Evolutionary conservation across 495 filamentous ascomycete genomes (phyloP), one percentile per base, ranked within the genome.

Genomic region (Xylaria telfairii): DNA sequence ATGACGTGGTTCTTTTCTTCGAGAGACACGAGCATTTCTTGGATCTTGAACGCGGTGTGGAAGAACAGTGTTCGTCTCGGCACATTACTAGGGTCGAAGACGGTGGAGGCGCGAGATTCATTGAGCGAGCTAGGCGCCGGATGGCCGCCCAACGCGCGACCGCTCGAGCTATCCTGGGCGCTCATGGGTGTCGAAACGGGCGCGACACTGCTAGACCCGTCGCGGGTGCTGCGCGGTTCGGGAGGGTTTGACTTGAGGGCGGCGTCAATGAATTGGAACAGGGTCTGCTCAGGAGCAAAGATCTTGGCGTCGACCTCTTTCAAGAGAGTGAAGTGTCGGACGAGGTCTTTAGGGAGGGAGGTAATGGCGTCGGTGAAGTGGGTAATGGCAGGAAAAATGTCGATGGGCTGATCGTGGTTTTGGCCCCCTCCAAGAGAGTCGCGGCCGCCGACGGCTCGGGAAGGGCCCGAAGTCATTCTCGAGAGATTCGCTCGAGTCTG

Each of bases 1-100:
- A 98, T 91, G 64, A 98, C 94, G 71, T 97, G 95, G 71, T 96
- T 97, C 81, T 99, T 99, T 81, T 99, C 96, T 73, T 98, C 96
- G 41, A 97, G 83, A 0, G 92, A 92, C 68, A 91, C 87, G 71
- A 97, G 88, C 81, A 98, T 90, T 69, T 95, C 91, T 51, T 88
- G 84, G 46, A 95, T 87, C 72, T 88, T 86, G 59, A 78, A 80
- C 7, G 83, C 83, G 34, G 81, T 83, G 59, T 87, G 84, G 69
- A 82, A 87, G 78, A 95, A 94, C 21, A 93, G 83, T 71, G 88
- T 83, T 46, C 92, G 88, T 56, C 90, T 91, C 63, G 84, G 83
- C 41, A 87, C 70, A 71, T 87, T 87, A 67, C 82, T 81, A 26
- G 85, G 79, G 71, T 86, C 84, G 73, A 80, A 84, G 26, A 77